Evolutionary conservation across 768 basidiomycete species (phyloP), one percentile per base, ranked within the genome.

Genomic region (Atractiella rhizophila): DNA sequence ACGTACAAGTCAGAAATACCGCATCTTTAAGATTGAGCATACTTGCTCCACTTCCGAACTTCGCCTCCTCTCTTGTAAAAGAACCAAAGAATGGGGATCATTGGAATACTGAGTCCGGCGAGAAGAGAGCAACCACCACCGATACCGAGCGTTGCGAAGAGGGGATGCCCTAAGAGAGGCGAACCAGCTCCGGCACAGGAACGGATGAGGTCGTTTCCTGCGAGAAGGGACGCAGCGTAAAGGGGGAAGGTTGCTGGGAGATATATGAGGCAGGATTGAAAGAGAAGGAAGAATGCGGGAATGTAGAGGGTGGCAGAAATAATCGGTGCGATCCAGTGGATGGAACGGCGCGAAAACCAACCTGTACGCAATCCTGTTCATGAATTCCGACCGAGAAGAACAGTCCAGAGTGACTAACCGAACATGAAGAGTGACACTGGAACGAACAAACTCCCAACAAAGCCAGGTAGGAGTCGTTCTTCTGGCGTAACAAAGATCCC

Each of bases 121-220:
- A 48, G 39, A 35, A 44, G 31, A 11, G 38, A 36, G 12, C 35
- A 26, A 16, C 47, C 47, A 8, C 47, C 43, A 19, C 37, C 45
- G 25, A 48, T 39, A 13, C 39, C 38, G 19, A 41, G 23, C 10
- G 39, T 35, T 23, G 28, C 26, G 36, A 45, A 48, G 28, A 48
- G 28, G 0, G 47, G 44, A 2, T 21, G 35, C 1, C 39, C 47
- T 15, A 34, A 31, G 34, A 41, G 44, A 1, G 46, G 33, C 13
- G 44, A 27, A 5, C 28, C 41, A 9, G 48, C 41, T 6, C 42
- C 45, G 19, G 26, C 28, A 2, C 29, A 16, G 1, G 45, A 43
- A 16, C 48, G 35, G 18, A 41, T 23, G 25, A 47, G 38, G 28
- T 50, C 48, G 35, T 47, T 47, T 2, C 30, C 35, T 13, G 45